Percentiles rank a stretch among this genome's conserved stretches.
Evolutionary conservation across 1,284 basidiomycete genomes (phyloP).

Genomic region (Ceratobasidium theobromae): DNA sequence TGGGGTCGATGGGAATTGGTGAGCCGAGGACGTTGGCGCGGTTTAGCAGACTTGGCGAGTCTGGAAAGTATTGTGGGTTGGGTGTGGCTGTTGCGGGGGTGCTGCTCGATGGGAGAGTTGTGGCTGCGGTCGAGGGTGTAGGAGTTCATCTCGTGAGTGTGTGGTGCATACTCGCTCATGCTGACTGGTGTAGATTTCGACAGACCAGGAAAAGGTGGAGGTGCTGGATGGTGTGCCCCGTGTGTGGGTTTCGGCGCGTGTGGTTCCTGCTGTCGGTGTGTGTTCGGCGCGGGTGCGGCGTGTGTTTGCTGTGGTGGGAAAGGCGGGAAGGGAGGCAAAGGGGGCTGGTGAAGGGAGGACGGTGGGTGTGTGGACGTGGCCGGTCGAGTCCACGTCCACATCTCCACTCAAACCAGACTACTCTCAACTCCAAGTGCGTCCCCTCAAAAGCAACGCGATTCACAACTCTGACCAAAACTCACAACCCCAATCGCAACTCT

Average conservation of each 20-base stretch:
- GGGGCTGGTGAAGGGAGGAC: conserved; percentile 1
- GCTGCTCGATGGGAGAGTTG: no score
- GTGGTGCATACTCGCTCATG: conserved; percentile 2
- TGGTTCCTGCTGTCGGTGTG: not conserved
- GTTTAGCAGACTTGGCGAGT: no score
- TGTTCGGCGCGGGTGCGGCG: conserved; percentile 21
- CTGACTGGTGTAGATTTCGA: not conserved
- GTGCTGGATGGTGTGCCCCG: no score
- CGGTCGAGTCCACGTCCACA: no score
- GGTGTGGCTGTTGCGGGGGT: no score
- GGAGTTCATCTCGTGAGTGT: conserved; percentile 6
- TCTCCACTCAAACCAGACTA: not conserved
- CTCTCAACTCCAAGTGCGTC: conserved; percentile 8
- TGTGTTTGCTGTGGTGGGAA: not conserved
- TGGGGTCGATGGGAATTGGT: not conserved
- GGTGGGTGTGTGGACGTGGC: not conserved
- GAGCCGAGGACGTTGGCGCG: not conserved
- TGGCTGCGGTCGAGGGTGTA: conserved; percentile 2
- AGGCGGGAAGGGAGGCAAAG: not conserved
- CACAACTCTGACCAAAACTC: no score
- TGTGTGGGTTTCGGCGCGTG: no score
- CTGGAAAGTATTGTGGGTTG: no score
- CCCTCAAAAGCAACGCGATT: no score
- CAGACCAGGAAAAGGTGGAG: no score
- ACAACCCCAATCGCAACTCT: no score